Evolutionary conservation across 202 grass and related monocot genomes (phyloP).

Genomic region (Eragrostis tef): DNA sequence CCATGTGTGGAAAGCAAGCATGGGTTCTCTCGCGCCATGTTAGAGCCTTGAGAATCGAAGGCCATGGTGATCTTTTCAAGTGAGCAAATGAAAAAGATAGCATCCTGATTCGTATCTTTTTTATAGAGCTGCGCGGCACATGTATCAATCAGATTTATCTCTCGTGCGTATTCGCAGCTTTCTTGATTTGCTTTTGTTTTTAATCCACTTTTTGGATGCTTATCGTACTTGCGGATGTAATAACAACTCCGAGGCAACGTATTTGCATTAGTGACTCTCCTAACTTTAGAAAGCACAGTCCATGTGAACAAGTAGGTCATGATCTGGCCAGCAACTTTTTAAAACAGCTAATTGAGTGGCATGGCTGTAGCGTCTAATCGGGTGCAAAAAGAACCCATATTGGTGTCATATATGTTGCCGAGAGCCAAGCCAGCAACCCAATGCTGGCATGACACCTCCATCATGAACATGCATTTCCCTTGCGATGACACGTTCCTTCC

Average conservation of each 20-base stretch:
- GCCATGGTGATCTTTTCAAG: background rate
- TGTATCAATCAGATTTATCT: background rate
- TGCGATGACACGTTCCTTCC: no score
- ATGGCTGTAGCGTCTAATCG: no score
- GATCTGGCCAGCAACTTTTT: background rate
- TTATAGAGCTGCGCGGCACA: background rate
- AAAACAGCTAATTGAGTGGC: background rate
- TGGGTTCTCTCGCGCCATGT: background rate
- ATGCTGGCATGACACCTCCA: constrained; percentile 14
- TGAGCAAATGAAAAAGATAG: background rate
- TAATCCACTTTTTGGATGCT: background rate
- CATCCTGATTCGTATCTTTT: constrained; percentile 1
- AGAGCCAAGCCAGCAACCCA: background rate
- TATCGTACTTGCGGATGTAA: background rate
- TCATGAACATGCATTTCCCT: background rate
- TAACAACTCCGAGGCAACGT: constrained; percentile 1
- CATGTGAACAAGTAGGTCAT: background rate
- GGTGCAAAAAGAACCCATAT: constrained; percentile 37
- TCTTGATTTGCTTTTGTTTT: background rate
- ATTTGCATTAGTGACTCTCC: background rate
- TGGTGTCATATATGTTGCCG: constrained; percentile 27
- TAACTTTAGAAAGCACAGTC: background rate
- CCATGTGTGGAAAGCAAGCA: background rate
- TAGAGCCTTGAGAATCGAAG: background rate
- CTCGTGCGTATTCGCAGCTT: background rate